Base-by-base conservation (phyloP, 1,139 yeast species). In the Yamadazyma diospyri region DNA sequence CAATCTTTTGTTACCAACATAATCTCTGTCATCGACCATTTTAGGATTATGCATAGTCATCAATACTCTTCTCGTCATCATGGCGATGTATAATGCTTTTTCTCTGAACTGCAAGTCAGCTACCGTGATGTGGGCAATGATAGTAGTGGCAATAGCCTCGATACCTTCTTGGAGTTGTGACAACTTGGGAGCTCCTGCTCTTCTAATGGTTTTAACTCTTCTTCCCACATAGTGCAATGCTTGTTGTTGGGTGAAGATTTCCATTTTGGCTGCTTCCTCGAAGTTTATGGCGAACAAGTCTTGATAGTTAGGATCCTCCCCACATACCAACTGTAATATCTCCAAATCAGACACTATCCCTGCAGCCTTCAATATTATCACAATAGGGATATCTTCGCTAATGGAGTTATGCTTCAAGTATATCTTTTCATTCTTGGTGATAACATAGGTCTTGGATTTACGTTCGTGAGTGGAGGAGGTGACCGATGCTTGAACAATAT, bases 381-480 rank as follows among this genome's bases (percentile, higher is more conserved):
- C 97, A 50, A 92, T 92, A 2, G 99, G 98, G 12, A 92, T 76
- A 54, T 94, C 99, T 59, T 92, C 99, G 46, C 88, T 74, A 45
- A 92, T 84, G 37, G 96, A 87, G 62, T 92, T 94, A 62, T 94
- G 98, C 55, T 92, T 92, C 50, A 92, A 69, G 56, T 84, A 92
- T 17, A 92, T 87, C 50, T 82, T 85, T 37, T 80, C 94, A 54
- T 89, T 85, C 50, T 89, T 92, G 21, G 97, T 85, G 30, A 92
- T 81, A 27, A 92, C 97, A 51, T 94, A 92, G 0, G 98, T 92
- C 57, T 92, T 92, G 21, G 97, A 89, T 56, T 92, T 94, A 58
- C 98, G 78, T 59, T 92, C 99, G 59, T 92, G 98, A 1, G 99
- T 92, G 2, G 97, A 87, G 9, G 97, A 87, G 0, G 98, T 92